Conservation (phyloP, 192 early-diverging fungal species). For the Helicostylum pulchrum region DNA sequence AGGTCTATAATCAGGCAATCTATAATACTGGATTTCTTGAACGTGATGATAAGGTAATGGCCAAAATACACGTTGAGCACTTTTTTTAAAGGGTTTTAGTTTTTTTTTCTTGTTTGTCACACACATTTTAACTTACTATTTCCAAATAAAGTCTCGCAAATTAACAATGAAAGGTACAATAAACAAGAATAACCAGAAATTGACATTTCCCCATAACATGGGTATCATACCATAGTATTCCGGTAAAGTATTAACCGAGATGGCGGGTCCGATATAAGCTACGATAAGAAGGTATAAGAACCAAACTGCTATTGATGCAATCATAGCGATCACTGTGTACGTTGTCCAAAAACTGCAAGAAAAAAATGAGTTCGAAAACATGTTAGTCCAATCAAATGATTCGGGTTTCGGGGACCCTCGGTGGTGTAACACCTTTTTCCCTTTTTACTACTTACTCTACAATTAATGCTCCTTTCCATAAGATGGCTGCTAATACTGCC, state of each 20-base stretch:
- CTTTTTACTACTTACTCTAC: constrained; percentile 55
- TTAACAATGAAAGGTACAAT: constrained; percentile 80
- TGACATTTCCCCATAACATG: constrained; percentile 61
- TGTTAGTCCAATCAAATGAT: constrained; percentile 11
- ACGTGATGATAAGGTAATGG: constrained; percentile 90
- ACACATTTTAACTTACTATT: constrained; percentile 73
- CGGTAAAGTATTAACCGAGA: constrained; percentile 59
- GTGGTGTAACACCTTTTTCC: background rate
- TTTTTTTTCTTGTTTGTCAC: background rate
- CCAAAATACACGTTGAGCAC: constrained; percentile 67
- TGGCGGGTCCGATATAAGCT: constrained; percentile 61
- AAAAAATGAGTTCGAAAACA: background rate
- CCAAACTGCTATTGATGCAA: constrained; percentile 88
- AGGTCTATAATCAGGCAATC: constrained; percentile 96
- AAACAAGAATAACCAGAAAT: constrained; percentile 88
- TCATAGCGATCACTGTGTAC: constrained; percentile 87
- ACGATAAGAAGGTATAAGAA: constrained; percentile 83
- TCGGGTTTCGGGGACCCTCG: constrained; percentile 9
- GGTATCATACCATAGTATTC: constrained; percentile 73
- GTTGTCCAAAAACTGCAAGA: constrained; percentile 82
- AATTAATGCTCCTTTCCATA: constrained; percentile 91
- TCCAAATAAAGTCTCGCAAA: constrained; percentile 91
- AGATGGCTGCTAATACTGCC: constrained; percentile 80
- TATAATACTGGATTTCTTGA: constrained; percentile 99
- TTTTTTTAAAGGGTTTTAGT: constrained; percentile 21